A percentile compares a stretch with the other conserved stretches of the same genome.
phyloP scores from a whole-genome alignment of 176 grass and related monocot species.

The Triticum dicoccoides region DNA sequence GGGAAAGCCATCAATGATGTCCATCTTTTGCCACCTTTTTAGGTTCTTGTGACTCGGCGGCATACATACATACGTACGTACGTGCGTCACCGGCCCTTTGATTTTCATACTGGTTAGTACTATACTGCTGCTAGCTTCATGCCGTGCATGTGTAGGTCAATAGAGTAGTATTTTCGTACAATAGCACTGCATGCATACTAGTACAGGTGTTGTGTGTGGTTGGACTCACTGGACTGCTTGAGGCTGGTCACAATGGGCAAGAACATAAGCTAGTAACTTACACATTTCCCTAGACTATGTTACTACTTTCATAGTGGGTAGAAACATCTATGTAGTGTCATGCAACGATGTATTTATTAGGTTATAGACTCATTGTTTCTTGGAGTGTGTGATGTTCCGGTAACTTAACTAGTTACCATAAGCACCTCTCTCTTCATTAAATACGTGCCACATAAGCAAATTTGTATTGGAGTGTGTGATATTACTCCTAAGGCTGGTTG shows the following conservation, averaged over 20 bases:
- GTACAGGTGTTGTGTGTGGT: not conserved
- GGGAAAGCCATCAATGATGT: slow-evolving; percentile 41
- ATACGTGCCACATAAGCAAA: too few relatives aligned
- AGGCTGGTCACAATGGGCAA: not conserved
- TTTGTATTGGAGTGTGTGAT: too few relatives aligned
- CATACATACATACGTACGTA: not conserved
- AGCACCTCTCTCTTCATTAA: too few relatives aligned
- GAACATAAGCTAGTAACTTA: too few relatives aligned
- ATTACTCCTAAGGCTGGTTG: too few relatives aligned
- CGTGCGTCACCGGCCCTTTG: not conserved
- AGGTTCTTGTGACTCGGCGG: slow-evolving; percentile 11
- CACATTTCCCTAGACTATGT: too few relatives aligned
- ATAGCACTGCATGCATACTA: not conserved
- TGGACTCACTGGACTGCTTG: not conserved
- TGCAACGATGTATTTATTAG: too few relatives aligned
- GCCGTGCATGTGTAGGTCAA: not conserved
- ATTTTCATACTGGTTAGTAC: not conserved
- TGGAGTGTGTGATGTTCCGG: too few relatives aligned
- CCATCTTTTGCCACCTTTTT: slow-evolving; percentile 33
- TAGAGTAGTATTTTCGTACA: not conserved
- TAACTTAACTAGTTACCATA: too few relatives aligned
- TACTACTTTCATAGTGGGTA: too few relatives aligned
- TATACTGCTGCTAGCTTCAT: not conserved
- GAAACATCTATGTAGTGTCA: too few relatives aligned
- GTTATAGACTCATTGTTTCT: too few relatives aligned